These are phyloP conservation scores for Nasturtium officinale DNA, from an alignment of 345 rosid species.

Conservation along the genomic window DNA sequence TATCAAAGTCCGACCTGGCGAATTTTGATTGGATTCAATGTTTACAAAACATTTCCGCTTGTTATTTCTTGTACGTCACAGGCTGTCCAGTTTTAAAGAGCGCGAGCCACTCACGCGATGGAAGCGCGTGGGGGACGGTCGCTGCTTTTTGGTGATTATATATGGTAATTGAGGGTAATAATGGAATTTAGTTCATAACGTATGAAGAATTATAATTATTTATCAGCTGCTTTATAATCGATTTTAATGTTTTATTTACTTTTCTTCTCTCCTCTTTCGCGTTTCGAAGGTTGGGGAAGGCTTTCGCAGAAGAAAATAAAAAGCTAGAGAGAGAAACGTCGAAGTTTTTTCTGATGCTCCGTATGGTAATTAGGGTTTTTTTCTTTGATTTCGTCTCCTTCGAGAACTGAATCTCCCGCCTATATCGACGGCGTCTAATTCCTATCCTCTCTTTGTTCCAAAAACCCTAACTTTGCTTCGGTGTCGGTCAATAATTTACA, in stretches of 20 bases:
- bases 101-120: background rate
- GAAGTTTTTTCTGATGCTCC: conserved; percentile 26
- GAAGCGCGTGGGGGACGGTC: conserved; percentile 22
- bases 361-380: conserved; percentile 30
- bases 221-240: conserved; percentile 16
- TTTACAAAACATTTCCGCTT: background rate
- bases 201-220: conserved; percentile 34
- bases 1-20: conserved; percentile 20
- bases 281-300: conserved; percentile 39
- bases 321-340: conserved; percentile 37
- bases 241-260: background rate
- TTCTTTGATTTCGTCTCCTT: conserved; percentile 26
- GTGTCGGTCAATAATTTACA: conserved; percentile 27
- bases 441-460: conserved; percentile 30
- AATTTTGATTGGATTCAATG: background rate
- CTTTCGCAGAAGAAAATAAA: conserved; percentile 32
- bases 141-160: conserved; percentile 4
- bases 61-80: conserved; percentile 32
- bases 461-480: conserved; percentile 62
- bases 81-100: conserved; percentile 24
- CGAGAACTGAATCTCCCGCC: conserved; percentile 43
- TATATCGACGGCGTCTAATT: conserved; percentile 27
- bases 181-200: conserved; percentile 22
- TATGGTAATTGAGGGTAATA: conserved; percentile 5
- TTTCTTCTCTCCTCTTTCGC: conserved; percentile 28